Conservation (phyloP, 2,329 filamentous ascomycete species). For the Septoria linicola region DNA sequence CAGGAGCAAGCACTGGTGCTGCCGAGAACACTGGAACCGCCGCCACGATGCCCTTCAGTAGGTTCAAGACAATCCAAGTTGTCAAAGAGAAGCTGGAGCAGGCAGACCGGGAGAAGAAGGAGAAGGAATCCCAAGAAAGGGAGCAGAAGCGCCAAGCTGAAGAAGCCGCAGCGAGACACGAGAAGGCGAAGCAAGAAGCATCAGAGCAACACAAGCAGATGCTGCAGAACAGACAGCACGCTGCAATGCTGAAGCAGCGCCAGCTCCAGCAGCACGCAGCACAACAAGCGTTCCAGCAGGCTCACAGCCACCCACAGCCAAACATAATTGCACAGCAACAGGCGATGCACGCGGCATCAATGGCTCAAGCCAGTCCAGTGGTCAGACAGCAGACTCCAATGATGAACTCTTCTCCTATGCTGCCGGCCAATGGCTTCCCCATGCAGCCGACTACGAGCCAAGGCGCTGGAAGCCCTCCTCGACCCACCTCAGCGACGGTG, state of each 20-base stretch:
- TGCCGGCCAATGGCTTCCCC: constrained; percentile 44
- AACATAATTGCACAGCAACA: constrained; percentile 22
- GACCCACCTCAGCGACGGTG: constrained; percentile 64
- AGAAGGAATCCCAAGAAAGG: constrained; percentile 47
- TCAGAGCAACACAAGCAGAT: constrained; percentile 35
- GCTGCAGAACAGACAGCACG: constrained; percentile 44
- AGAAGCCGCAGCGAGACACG: constrained; percentile 48
- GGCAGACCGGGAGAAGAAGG: constrained; percentile 57
- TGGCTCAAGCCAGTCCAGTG: constrained; percentile 62
- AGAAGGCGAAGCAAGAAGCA: constrained; percentile 45
- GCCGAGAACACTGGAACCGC: constrained; percentile 68
- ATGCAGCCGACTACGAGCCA: constrained; percentile 65
- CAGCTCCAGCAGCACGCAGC: constrained; percentile 22
- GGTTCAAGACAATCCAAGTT: constrained; percentile 86
- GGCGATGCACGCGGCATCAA: constrained; percentile 47
- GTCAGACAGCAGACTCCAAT: constrained; percentile 49
- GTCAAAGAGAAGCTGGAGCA: constrained; percentile 61
- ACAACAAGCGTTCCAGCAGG: constrained; percentile 9
- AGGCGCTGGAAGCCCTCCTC: constrained; percentile 63
- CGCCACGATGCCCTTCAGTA: constrained; percentile 78
- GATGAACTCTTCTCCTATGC: constrained; percentile 46
- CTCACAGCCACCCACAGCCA: too few relatives aligned
- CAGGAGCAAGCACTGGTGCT: constrained; percentile 56
- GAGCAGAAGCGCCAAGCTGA: constrained; percentile 46
- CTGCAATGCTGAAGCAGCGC: constrained; percentile 46